Evolutionary conservation across 2,329 filamentous ascomycete species (phyloP).

Genomic region (Ophiostoma himal-ulmi): DNA sequence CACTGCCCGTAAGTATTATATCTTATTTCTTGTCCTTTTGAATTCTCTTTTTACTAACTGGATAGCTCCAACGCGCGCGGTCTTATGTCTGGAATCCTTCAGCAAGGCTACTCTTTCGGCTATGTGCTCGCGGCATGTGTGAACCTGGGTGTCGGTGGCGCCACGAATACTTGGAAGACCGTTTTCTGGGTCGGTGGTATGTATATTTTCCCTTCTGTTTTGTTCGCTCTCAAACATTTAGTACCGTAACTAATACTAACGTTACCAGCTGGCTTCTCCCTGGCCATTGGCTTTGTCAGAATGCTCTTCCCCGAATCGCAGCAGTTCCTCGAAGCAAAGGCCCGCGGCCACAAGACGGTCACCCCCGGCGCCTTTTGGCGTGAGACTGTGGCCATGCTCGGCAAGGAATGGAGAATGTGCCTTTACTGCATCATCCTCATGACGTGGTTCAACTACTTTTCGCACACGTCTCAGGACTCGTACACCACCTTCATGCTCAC

Average conservation of each 20-base stretch:
- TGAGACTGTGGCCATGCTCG: neutral
- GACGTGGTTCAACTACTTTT: constrained; percentile 15
- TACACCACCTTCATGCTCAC: constrained; percentile 10
- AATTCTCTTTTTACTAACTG: neutral
- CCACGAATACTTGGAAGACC: constrained; percentile 71
- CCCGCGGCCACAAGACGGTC: neutral
- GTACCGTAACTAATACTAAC: neutral
- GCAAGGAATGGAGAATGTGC: constrained; percentile 59
- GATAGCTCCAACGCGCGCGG: constrained; percentile 50
- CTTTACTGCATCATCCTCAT: constrained; percentile 14
- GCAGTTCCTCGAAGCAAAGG: constrained; percentile 48
- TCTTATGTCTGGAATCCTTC: constrained; percentile 68
- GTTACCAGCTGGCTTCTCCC: constrained; percentile 56
- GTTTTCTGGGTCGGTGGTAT: constrained; percentile 77
- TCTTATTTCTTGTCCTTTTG: too few species aligned
- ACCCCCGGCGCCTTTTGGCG: constrained; percentile 2
- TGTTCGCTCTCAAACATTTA: neutral
- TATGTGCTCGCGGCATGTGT: constrained; percentile 59
- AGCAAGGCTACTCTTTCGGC: constrained; percentile 65
- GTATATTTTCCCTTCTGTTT: neutral
- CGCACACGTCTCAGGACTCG: constrained; percentile 16
- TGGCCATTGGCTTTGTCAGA: constrained; percentile 74
- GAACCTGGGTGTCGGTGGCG: constrained; percentile 54
- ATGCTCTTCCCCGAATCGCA: constrained; percentile 70
- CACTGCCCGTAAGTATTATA: constrained; percentile 53